Percentiles rank a stretch among this genome's conserved stretches.
Evolutionary conservation across 768 basidiomycete species (phyloP).

Genomic region (Tulasnella sp.): DNA sequence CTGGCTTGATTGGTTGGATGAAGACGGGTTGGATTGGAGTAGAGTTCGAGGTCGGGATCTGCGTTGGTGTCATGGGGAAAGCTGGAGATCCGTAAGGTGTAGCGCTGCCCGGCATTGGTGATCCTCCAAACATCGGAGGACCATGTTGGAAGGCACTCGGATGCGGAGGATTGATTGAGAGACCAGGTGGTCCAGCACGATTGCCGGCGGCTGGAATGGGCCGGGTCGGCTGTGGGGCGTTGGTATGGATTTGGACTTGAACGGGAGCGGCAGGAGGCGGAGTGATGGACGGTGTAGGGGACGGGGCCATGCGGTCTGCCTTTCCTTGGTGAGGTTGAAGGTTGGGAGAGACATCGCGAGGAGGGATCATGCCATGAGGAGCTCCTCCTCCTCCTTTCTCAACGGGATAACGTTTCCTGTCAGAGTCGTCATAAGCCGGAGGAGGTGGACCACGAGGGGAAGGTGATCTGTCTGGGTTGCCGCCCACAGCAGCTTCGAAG

Average conservation of each 20-base stretch:
- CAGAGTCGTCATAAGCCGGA: conserved; percentile 5
- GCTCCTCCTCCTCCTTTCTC: conserved; percentile 1
- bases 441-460: conserved; percentile 2
- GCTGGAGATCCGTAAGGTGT: background rate
- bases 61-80: conserved; percentile 9
- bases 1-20: conserved; percentile 8
- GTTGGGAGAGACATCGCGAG: background rate
- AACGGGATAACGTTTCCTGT: background rate
- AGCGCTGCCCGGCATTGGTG: background rate
- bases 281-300: conserved; percentile 4
- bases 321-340: conserved; percentile 1
- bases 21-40: conserved; percentile 10
- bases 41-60: background rate
- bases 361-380: background rate
- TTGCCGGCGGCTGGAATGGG: conserved; percentile 1
- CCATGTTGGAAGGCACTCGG: background rate
- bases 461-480: background rate
- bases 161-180: background rate
- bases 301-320: background rate
- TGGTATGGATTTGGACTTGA: conserved; percentile 5
- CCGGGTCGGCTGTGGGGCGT: conserved; percentile 6
- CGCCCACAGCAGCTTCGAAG: conserved; percentile 10
- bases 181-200: background rate
- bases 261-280: conserved; percentile 9
- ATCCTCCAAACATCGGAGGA: background rate